Evolutionary conservation across 2,329 filamentous ascomycete species (phyloP).

Genomic region (Macrophomina pseudophaseolina): DNA sequence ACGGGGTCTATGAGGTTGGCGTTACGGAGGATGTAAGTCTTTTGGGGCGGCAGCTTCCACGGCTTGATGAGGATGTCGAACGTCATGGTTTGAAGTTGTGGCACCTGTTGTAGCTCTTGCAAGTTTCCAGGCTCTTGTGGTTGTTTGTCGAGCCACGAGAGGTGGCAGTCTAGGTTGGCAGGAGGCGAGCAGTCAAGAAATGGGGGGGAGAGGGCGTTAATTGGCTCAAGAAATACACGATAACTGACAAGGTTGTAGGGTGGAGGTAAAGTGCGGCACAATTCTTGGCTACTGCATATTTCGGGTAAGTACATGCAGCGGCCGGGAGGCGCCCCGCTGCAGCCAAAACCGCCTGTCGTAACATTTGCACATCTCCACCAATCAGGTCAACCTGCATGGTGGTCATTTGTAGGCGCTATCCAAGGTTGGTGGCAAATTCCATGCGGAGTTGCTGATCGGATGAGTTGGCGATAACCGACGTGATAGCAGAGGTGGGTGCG

Average conservation of each 20-base stretch:
- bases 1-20: conserved; percentile 52
- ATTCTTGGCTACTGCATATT: neutral
- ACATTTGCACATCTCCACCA: neutral
- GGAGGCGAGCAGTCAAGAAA: neutral
- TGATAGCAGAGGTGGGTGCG: neutral
- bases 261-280: neutral
- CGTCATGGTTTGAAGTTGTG: neutral
- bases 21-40: conserved; percentile 47
- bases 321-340: conserved; percentile 3
- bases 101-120: neutral
- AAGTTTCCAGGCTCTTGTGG: neutral
- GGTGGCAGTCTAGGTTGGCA: neutral
- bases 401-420: neutral
- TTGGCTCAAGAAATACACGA: neutral
- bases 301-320: neutral
- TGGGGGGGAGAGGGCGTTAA: neutral
- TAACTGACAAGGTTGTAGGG: neutral
- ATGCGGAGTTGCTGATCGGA: conserved; percentile 9
- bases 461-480: neutral
- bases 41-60: conserved; percentile 34
- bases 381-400: neutral
- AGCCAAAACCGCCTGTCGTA: neutral
- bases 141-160: no score
- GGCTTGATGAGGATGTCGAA: conserved; percentile 28
- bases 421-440: neutral